Conservation (phyloP, 2,329 filamentous ascomycete species). For the Tolypocladium sp. region DNA sequence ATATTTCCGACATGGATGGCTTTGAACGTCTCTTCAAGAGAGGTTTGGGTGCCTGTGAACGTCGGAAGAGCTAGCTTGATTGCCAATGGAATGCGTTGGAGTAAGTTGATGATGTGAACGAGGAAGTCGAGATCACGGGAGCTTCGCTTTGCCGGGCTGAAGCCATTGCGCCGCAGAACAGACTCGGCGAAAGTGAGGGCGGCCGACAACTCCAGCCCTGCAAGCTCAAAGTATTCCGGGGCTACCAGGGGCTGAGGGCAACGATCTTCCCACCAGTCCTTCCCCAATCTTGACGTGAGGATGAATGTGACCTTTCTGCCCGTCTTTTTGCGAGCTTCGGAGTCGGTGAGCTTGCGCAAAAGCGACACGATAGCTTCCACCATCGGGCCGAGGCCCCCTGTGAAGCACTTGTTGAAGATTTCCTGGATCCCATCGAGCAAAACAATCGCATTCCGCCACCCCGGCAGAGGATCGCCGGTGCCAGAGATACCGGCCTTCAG, state of each 20-base stretch:
- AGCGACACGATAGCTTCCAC: not conserved
- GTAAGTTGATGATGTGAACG: not conserved
- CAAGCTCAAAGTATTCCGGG: not conserved
- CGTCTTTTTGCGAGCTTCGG: not conserved
- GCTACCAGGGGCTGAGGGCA: not conserved
- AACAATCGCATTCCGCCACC: not conserved
- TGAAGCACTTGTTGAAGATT: not conserved
- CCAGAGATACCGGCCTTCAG: not conserved
- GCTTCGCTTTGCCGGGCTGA: not conserved
- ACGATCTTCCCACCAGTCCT: not conserved
- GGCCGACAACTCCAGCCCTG: not conserved
- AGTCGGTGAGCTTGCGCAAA: not conserved
- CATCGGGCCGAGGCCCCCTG: not conserved
- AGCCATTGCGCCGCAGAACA: not conserved
- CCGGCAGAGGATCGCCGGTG: not conserved
- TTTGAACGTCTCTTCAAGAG: not conserved
- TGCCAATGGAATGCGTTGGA: not conserved
- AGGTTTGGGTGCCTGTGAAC: not conserved
- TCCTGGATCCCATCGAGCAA: not conserved
- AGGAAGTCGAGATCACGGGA: not conserved
- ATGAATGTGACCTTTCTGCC: not conserved
- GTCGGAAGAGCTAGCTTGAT: not conserved
- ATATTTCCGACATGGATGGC: not conserved
- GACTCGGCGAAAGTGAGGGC: not conserved
- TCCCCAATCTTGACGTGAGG: not conserved